These are phyloP conservation scores for Viridothelium virens DNA, from an alignment of 495 filamentous ascomycete species.

Conservation along the genomic window DNA sequence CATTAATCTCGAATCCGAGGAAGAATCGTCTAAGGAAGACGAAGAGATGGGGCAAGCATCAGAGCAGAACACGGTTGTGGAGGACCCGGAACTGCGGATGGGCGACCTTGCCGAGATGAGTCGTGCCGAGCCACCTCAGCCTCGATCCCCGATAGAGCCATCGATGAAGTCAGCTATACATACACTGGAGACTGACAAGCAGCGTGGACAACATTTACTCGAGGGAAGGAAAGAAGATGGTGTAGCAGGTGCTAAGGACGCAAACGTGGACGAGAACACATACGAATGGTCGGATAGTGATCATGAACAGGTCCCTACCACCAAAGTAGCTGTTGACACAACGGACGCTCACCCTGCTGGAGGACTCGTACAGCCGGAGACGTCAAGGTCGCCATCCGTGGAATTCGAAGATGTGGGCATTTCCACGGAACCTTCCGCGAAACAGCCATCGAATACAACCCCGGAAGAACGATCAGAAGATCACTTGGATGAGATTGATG, in stretches of 20 bases:
- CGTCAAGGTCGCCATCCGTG: conserved; percentile 26
- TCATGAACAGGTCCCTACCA: conserved; percentile 24
- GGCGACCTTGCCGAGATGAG: conserved; percentile 39
- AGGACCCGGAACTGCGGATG: conserved; percentile 33
- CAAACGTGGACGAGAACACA: conserved; percentile 26
- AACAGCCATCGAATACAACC: conserved; percentile 12
- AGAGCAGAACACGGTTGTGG: conserved; percentile 41
- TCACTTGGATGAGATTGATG: neutral
- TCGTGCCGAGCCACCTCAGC: conserved; percentile 37
- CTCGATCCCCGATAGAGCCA: conserved; percentile 3
- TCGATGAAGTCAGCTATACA: neutral
- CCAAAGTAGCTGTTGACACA: conserved; percentile 22
- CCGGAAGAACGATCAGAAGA: conserved; percentile 9
- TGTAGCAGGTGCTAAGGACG: neutral
- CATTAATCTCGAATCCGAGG: conserved; percentile 36
- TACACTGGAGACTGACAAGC: conserved; percentile 9
- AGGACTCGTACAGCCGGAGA: conserved; percentile 17
- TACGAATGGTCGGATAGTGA: conserved; percentile 39
- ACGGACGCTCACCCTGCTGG: conserved; percentile 18
- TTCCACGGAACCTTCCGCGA: conserved; percentile 13
- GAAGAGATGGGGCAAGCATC: neutral
- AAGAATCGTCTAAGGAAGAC: conserved; percentile 39
- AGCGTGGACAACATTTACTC: conserved; percentile 9
- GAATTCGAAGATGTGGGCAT: conserved; percentile 30
- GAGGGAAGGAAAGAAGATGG: neutral